Evolutionary conservation across 2,329 filamentous ascomycete genomes (phyloP).

Genomic region (Beauveria rudraprayagi): DNA sequence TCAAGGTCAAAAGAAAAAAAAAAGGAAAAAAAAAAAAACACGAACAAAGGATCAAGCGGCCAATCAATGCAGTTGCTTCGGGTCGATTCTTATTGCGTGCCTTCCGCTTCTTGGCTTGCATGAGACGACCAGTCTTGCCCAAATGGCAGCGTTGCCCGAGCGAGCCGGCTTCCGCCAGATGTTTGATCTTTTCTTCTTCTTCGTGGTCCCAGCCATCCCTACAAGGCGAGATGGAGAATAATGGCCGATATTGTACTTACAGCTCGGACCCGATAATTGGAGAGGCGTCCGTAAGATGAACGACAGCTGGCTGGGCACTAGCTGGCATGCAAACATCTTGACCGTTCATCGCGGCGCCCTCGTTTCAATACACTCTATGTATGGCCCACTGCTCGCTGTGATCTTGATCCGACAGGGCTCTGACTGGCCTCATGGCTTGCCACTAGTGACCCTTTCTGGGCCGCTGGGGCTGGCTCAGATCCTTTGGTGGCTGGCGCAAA

Average conservation of each 20-base stretch:
- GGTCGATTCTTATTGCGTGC: no score
- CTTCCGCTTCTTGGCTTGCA: neutral
- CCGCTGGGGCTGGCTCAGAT: neutral
- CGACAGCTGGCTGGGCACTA: neutral
- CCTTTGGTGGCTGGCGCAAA: neutral
- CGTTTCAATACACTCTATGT: no score
- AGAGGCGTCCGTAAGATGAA: neutral
- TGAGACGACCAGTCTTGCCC: neutral
- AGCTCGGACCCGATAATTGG: no score
- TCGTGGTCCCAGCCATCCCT: neutral
- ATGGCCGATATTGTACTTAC: neutral
- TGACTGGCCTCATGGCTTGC: neutral
- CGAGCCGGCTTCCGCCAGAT: neutral
- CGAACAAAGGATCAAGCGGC: neutral
- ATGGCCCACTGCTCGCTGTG: neutral
- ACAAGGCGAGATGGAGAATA: neutral
- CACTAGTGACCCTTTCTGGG: neutral
- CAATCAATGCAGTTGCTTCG: neutral
- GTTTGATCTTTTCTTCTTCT: neutral
- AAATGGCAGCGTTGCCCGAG: neutral
- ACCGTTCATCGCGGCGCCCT: neutral
- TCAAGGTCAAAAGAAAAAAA: no score
- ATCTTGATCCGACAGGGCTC: neutral
- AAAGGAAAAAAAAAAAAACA: neutral
- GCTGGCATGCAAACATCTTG: no score